Base-by-base conservation (phyloP, 208 protist species). In the Trypanosoma theileri region DNA sequence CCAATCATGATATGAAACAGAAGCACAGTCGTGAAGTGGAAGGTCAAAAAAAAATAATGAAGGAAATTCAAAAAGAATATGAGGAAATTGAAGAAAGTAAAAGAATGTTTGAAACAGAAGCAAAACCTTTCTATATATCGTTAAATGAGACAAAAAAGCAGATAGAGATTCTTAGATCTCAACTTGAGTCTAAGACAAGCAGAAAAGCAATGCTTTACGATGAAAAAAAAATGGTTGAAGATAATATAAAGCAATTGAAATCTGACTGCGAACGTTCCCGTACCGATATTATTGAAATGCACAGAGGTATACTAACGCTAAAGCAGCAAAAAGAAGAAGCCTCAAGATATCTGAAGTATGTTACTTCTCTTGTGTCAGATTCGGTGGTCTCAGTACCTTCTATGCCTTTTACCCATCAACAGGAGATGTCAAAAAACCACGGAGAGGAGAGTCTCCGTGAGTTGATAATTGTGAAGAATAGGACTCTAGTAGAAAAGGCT, bases 121-220 rank as follows among this genome's bases (percentile, higher is more conserved):
- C 40, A n/a, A 28, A 64, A 19, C 48, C 41, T 3, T 46, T 64
- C 42, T 26, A 16, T 48, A n/a, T 42, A 0, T 54, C 56, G 6
- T 19, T 71, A 6, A 17, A 26, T 40, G 48, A 64, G 31, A 56
- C 66, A 48, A 71, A 56, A 40, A 57, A 64, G 46, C n/a, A 50
- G 17, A n/a, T 64, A 16, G 58, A 62, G 40, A 44, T 55, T 52
- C 35, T 69, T 40, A 28, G 22, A 41, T 9, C 16, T n/a, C 35
- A 61, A 19, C 24, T 60, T 41, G 64, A 61, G 3, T 69, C 64
- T 6, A 57, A 58, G 21, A 40, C 26, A 56, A 64, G 46, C 19
- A 42, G 35, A 52, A 64, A 48, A 31, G 21, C 45, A 48, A 64
- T 71, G 66, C 48, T 71, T 40, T 24, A 58, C n/a, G 56, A 63